Evolutionary conservation across 805 yeast species (phyloP).

Genomic region (Saccharomyces cerevisiae): DNA sequence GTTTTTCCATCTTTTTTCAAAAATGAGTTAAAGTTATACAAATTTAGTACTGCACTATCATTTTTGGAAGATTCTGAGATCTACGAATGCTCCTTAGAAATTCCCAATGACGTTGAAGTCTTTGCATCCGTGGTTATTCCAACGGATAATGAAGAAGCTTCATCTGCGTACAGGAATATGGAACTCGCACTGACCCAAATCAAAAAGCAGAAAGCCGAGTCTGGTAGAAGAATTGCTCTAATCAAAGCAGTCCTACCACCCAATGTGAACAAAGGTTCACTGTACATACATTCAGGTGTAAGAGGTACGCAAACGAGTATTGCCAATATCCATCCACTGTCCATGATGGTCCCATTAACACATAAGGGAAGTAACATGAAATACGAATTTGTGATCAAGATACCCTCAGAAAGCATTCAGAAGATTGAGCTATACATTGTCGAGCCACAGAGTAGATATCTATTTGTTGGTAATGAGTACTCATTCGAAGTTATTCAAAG

Average conservation of each 20-base stretch:
- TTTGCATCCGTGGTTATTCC: conserved; percentile 48
- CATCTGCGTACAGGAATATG: conserved; percentile 14
- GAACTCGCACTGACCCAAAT: conserved; percentile 69
- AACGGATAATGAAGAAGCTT: conserved; percentile 31
- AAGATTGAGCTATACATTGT: conserved; percentile 70
- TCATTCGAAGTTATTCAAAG: conserved; percentile 57
- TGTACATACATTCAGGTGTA: conserved; percentile 66
- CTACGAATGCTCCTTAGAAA: conserved; percentile 65
- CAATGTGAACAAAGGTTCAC: conserved; percentile 56
- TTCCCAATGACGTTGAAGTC: conserved; percentile 65
- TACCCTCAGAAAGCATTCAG: conserved; percentile 62
- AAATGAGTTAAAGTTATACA: conserved; percentile 49
- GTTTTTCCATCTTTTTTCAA: conserved; percentile 74
- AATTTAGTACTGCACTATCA: conserved; percentile 70
- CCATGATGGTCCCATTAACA: conserved; percentile 64
- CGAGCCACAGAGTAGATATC: conserved; percentile 70
- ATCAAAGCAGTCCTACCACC: conserved; percentile 77
- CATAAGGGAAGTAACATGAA: conserved; percentile 58
- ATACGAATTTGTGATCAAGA: conserved; percentile 61
- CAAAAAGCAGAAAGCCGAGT: conserved; percentile 48
- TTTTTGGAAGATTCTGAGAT: conserved; percentile 67
- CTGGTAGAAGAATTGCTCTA: conserved; percentile 53
- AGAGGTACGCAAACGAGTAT: conserved; percentile 51
- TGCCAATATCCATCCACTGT: conserved; percentile 56
- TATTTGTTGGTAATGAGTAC: conserved; percentile 51